Conservation (phyloP, 345 rosid genomes). For the Cardamine resedifolia region DNA sequence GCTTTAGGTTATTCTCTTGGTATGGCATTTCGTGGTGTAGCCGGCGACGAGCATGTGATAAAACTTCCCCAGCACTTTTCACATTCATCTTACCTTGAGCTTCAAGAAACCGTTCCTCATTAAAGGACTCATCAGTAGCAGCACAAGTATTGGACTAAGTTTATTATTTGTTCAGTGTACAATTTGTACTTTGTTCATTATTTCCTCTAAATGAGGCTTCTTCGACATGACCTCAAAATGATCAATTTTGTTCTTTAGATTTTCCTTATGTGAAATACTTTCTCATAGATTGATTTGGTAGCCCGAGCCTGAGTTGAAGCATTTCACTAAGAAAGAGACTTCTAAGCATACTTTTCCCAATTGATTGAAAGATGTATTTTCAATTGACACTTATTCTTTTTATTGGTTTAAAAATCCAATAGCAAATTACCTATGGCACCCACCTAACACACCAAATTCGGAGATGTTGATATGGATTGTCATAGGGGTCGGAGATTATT, state of each 20-base stretch:
- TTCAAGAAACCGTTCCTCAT: slow-evolving; percentile 34
- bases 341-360: not conserved
- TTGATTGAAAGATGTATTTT: not conserved
- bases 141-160: not conserved
- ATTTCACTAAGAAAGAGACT: slow-evolving; percentile 39
- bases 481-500: slow-evolving; percentile 73
- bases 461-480: slow-evolving; percentile 68
- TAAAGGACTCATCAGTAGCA: slow-evolving; percentile 12
- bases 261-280: not conserved
- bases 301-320: slow-evolving; percentile 51
- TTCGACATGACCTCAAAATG: not conserved
- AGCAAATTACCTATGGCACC: slow-evolving; percentile 75
- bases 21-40: slow-evolving; percentile 54
- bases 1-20: slow-evolving; percentile 80
- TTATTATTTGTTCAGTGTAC: not conserved
- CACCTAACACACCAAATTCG: slow-evolving; percentile 54
- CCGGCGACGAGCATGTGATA: slow-evolving; percentile 52
- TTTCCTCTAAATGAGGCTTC: not conserved
- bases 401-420: not conserved
- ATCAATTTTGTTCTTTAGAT: not conserved
- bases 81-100: slow-evolving; percentile 54
- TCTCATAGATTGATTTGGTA: slow-evolving; percentile 60
- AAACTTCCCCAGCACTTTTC: slow-evolving; percentile 74
- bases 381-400: not conserved
- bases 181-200: not conserved